Conservation (phyloP, 2,329 filamentous ascomycete genomes). For the Sclerotinia nivalis region DNA sequence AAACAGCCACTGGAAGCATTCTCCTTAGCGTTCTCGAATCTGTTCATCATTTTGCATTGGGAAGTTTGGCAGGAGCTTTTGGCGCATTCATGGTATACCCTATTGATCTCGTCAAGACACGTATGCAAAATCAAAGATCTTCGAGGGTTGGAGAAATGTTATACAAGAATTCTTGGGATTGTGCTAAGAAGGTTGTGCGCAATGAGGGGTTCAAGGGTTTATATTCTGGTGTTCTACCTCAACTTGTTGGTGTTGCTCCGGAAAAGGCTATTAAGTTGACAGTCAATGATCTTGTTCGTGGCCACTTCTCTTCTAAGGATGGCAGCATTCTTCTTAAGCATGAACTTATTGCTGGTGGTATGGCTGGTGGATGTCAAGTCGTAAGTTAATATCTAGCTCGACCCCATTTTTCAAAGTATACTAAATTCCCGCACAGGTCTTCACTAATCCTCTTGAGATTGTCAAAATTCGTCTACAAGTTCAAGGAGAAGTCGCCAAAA, state of each 20-base stretch:
- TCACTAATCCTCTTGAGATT: constrained; percentile 97
- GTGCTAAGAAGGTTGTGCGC: constrained; percentile 85
- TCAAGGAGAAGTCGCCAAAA: constrained; percentile 93
- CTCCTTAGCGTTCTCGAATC: constrained; percentile 71
- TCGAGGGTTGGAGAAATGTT: constrained; percentile 79
- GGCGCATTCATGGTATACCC: constrained; percentile 99
- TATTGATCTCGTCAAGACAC: constrained; percentile 97
- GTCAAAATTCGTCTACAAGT: constrained; percentile 99
- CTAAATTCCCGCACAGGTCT: constrained; percentile 59
- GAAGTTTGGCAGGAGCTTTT: constrained; percentile 89
- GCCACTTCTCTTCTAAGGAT: constrained; percentile 70
- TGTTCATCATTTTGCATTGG: constrained; percentile 85
- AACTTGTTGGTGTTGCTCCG: constrained; percentile 95
- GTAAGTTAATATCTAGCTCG: constrained; percentile 55
- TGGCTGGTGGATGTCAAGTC: constrained; percentile 92
- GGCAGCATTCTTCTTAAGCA: constrained; percentile 68
- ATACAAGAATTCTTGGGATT: constrained; percentile 98
- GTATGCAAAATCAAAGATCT: constrained; percentile 94
- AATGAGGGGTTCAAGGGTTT: constrained; percentile 89
- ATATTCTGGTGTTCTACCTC: constrained; percentile 92
- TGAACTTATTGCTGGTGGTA: constrained; percentile 85
- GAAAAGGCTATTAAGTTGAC: constrained; percentile 99
- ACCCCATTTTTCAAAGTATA: not conserved
- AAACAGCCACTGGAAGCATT: constrained; percentile 56
- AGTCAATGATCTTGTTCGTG: constrained; percentile 90